Percentiles rank a stretch among this genome's conserved stretches.
Conservation (phyloP, 805 yeast species). For the Candida vaughaniae region DNA sequence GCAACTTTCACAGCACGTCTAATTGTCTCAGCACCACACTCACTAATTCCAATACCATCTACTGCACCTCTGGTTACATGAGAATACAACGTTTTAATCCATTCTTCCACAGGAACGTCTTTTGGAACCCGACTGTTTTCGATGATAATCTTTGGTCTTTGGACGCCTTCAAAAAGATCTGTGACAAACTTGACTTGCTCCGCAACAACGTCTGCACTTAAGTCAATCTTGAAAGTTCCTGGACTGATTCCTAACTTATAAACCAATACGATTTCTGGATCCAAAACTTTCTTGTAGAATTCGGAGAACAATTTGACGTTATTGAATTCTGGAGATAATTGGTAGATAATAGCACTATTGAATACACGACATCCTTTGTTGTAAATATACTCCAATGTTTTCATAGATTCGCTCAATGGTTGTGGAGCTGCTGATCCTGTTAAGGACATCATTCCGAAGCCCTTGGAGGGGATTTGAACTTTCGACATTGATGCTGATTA, state of each 20-base stretch:
- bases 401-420: slow-evolving; percentile 53
- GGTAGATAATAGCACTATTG: slow-evolving; percentile 77
- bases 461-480: slow-evolving; percentile 24
- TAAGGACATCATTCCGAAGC: slow-evolving; percentile 80
- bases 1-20: slow-evolving; percentile 52
- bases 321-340: slow-evolving; percentile 17
- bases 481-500: background rate
- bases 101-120: slow-evolving; percentile 55
- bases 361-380: slow-evolving; percentile 51
- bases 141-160: slow-evolving; percentile 45
- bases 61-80: slow-evolving; percentile 61
- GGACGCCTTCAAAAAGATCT: slow-evolving; percentile 18
- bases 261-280: slow-evolving; percentile 50
- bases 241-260: slow-evolving; percentile 61
- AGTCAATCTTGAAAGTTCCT: slow-evolving; percentile 43
- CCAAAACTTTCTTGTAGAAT: background rate
- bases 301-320: background rate
- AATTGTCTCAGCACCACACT: slow-evolving; percentile 62
- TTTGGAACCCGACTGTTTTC: slow-evolving; percentile 72
- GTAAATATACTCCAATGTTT: slow-evolving; percentile 48
- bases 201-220: slow-evolving; percentile 47
- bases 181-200: slow-evolving; percentile 48
- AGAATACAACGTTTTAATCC: slow-evolving; percentile 54
- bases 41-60: slow-evolving; percentile 72
- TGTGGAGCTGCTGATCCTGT: slow-evolving; percentile 65